These are phyloP conservation scores for Lippia alba DNA, from an alignment of 305 asterid species.

Conservation along the genomic window DNA sequence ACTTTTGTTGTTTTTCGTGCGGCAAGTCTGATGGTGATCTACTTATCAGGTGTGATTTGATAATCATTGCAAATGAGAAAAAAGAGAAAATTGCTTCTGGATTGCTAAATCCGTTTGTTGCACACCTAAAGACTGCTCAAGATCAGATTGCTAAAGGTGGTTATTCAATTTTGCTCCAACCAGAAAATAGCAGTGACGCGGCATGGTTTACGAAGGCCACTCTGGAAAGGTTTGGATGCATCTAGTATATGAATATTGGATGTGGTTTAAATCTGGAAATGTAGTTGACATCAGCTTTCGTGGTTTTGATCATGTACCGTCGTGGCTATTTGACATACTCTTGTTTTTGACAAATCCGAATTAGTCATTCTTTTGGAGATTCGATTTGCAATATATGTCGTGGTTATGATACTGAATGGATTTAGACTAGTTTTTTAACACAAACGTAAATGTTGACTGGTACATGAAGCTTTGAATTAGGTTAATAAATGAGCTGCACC, in stretches of 20 bases:
- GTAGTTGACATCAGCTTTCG: slow-evolving; percentile 18
- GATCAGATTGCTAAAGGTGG: slow-evolving; percentile 88
- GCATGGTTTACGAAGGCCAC: slow-evolving; percentile 93
- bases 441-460: not conserved
- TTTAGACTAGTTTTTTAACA: not conserved
- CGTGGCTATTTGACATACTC: not conserved
- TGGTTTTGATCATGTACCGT: slow-evolving; percentile 6
- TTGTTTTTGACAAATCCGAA: slow-evolving; percentile 6
- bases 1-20: slow-evolving; percentile 6
- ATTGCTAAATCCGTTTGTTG: slow-evolving; percentile 84
- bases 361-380: slow-evolving; percentile 1
- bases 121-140: slow-evolving; percentile 83
- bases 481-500: slow-evolving; percentile 13
- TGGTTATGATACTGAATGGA: slow-evolving; percentile 16
- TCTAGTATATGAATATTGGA: slow-evolving; percentile 13
- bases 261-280: slow-evolving; percentile 8
- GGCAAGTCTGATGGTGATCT: slow-evolving; percentile 28
- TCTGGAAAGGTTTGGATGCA: slow-evolving; percentile 70
- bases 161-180: slow-evolving; percentile 78
- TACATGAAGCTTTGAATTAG: slow-evolving; percentile 7
- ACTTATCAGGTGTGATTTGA: slow-evolving; percentile 62
- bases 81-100: slow-evolving; percentile 92
- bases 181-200: slow-evolving; percentile 53
- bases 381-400: slow-evolving; percentile 25
- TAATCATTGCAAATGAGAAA: slow-evolving; percentile 75